Base-by-base conservation (phyloP, 192 early-diverging fungal genomes). In the Coemansia sp. region DNA sequence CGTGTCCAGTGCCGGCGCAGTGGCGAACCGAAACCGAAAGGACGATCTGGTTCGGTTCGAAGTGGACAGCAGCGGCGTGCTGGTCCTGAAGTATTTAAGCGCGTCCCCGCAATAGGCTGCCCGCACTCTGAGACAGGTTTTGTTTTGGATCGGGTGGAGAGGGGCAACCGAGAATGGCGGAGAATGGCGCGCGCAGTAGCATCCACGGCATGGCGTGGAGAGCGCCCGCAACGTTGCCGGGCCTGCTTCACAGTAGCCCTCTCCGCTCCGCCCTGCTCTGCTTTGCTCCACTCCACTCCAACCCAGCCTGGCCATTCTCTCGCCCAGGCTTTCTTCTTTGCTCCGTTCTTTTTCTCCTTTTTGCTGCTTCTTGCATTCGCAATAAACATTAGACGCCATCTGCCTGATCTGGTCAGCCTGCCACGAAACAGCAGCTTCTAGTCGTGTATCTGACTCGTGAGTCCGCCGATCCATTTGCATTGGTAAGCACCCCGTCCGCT, bases 11-110 rank as follows among this genome's bases (percentile, higher is more conserved):
- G 43, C 70, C 8, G 53, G 48, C 27, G 44, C 58, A 18, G 54
- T 65, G 43, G 9, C 31, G 21, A 56, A 21, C 54, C 70, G 43
- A 19, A 46, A 19, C 54, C 6, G 12, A 4, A 19, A 30, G 14
- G 54, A 62, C 50, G 64, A 54, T 25, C 55, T 28, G 25, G 46
- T 66, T 22, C 58, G 70, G 12, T 73, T 73, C 22, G 70, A 65
- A 49, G 40, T 56, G 32, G 58, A 58, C 38, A 44, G 28, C 24
- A 35, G 44, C 28, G 70, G 70, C 16, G 29, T 28, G 30, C 48
- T 66, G 54, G 70, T 59, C 23, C 40, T 73, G 33, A 47, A 30
- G 55, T 30, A 31, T 46, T 54, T 49, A 66, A 22, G 51, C 56
- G 6, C 38, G 1, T 18, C 56, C 30, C 56, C 43, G 5, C 56